phyloP scores from a whole-genome alignment of 305 asterid species.

The Solanum hybrid region DNA sequence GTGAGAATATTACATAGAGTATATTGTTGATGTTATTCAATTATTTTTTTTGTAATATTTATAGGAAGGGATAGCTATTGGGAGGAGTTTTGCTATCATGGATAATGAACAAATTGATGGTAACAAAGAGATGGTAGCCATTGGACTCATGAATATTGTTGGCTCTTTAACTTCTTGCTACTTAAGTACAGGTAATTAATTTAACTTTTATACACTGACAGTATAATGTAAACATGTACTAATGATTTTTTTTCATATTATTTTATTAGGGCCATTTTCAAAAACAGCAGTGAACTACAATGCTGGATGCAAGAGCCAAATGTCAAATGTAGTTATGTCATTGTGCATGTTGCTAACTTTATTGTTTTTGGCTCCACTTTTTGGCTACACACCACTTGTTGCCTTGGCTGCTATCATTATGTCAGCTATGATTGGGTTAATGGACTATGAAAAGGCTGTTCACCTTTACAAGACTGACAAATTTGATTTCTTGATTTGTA shows the following conservation, averaged over 20 bases:
- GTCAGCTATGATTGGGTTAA: constrained; percentile 82
- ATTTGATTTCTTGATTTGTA: constrained; percentile 68
- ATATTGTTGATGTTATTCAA: background rate
- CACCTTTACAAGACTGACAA: constrained; percentile 77
- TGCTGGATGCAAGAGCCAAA: constrained; percentile 67
- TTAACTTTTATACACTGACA: background rate
- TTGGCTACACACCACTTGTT: constrained; percentile 79
- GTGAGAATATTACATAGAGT: background rate
- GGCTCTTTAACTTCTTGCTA: constrained; percentile 94
- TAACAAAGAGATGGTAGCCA: constrained; percentile 90
- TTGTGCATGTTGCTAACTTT: constrained; percentile 59
- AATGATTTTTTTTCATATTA: background rate
- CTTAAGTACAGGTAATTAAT: constrained; percentile 61
- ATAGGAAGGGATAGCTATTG: constrained; percentile 97
- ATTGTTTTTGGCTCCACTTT: constrained; percentile 65
- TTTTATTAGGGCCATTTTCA: constrained; percentile 61
- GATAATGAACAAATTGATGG: constrained; percentile 78
- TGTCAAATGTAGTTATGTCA: constrained; percentile 71
- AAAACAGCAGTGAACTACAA: constrained; percentile 78
- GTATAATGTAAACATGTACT: background rate
- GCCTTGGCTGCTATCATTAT: constrained; percentile 79
- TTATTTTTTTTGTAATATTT: background rate
- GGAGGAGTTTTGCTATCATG: constrained; percentile 72
- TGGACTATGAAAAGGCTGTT: constrained; percentile 54
- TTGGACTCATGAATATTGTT: constrained; percentile 78